Percentiles rank a stretch among this genome's conserved stretches.
Evolutionary conservation across 495 filamentous ascomycete genomes (phyloP).

Genomic region (Schizothecium vesticola): DNA sequence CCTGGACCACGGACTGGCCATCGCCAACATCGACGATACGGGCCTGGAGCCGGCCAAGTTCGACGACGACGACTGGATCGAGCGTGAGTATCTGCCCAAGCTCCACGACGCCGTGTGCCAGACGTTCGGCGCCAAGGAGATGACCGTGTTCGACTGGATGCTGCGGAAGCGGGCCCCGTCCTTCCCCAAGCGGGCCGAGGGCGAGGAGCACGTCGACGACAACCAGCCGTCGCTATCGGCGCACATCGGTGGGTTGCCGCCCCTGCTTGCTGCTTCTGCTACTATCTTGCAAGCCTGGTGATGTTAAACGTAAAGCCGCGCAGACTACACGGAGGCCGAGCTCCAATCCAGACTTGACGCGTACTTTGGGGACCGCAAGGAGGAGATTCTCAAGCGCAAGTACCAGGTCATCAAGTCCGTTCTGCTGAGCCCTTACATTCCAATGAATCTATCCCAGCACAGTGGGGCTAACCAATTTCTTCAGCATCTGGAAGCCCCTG

Average conservation of each 20-base stretch:
- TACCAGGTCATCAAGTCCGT: conserved; percentile 1
- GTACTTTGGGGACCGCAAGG: not conserved
- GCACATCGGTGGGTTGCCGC: not conserved
- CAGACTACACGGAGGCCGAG: not conserved
- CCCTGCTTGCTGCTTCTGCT: too few species aligned
- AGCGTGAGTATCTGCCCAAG: not conserved
- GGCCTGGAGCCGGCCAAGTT: not conserved
- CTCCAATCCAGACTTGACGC: not conserved
- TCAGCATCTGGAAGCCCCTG: conserved; percentile 1
- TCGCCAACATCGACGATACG: not conserved
- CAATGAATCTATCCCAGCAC: too few species aligned
- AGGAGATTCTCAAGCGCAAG: not conserved
- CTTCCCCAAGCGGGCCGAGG: not conserved
- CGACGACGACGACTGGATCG: not conserved
- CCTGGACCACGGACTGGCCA: not conserved
- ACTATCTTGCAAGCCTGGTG: too few species aligned
- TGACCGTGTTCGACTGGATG: conserved; percentile 2
- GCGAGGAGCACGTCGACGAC: not conserved
- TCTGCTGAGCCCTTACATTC: too few species aligned
- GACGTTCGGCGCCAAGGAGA: not conserved
- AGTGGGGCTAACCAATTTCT: too few species aligned
- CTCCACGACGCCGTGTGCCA: not conserved
- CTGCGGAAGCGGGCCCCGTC: not conserved
- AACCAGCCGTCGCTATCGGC: not conserved
- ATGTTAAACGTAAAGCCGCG: too few species aligned